Conservation (phyloP, 768 basidiomycete species). For the Amanita pallidorosea region DNA sequence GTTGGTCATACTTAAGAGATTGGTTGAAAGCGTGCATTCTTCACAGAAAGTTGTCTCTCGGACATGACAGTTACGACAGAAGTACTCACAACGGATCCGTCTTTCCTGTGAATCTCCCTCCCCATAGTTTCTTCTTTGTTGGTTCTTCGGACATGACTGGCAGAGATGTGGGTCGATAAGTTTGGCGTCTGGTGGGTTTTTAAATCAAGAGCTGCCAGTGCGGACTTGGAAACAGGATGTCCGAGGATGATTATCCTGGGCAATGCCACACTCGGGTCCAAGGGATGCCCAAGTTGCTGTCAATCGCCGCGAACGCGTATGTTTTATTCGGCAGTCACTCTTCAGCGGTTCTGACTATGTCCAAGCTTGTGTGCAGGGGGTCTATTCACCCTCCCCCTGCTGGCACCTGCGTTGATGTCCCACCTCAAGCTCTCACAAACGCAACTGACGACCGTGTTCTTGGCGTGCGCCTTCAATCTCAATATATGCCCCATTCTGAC, state of each 20-base stretch:
- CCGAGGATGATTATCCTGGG: neutral
- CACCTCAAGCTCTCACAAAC: conserved; percentile 60
- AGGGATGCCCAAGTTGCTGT: conserved; percentile 25
- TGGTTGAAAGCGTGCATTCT: conserved; percentile 99
- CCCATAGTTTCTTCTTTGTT: conserved; percentile 71
- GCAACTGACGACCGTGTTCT: conserved; percentile 66
- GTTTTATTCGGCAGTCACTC: neutral
- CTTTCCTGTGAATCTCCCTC: conserved; percentile 79
- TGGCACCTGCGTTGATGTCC: conserved; percentile 51
- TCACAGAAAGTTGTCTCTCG: conserved; percentile 8
- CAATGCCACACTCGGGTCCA: neutral
- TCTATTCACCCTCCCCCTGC: conserved; percentile 68
- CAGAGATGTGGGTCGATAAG: neutral
- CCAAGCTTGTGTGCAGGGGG: conserved; percentile 67
- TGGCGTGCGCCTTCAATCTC: conserved; percentile 42
- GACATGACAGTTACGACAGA: conserved; percentile 3
- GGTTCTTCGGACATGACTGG: conserved; percentile 26
- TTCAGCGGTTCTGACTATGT: neutral
- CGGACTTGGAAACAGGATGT: neutral
- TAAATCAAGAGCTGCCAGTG: neutral
- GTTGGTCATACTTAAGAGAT: conserved; percentile 87
- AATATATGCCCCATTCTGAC: neutral
- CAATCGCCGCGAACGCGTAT: conserved; percentile 48
- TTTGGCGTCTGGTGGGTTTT: neutral
- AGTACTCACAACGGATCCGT: conserved; percentile 73